Base-by-base conservation (phyloP, 176 grass and related monocot species). In the Rhynchospora tenuis region DNA sequence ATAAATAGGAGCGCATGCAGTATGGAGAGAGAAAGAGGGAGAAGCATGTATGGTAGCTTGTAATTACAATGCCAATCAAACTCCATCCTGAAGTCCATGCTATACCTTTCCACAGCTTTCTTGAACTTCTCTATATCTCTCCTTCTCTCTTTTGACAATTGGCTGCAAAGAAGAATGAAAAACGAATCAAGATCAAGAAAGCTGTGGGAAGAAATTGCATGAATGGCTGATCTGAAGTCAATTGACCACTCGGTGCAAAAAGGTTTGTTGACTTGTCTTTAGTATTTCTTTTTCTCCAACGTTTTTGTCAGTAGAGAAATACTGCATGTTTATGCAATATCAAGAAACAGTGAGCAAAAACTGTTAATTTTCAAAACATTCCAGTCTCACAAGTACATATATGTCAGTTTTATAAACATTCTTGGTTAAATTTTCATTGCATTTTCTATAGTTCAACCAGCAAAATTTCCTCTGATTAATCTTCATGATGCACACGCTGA, bases 21-120 rank as follows among this genome's bases (percentile, higher is more conserved):
- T 26, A 57, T 26, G n/a, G 29, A 67, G 19, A 13, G 51, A 56
- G 77, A 67, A 82, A 52, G 80, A 87, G 86, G 83, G 85, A n/a
- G 56, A 58, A 38, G 5, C 33, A 38, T 38, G 33, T 38, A 38
- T 38, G 33, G 33, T 38, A 38, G 0, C 33, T 38, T 38, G 33
- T 38, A 38, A 38, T 38, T 38, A 38, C 33, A 38, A 38, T 38
- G 33, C 33, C 33, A 38, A 38, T 38, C 5, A 38, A 38, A 38
- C 33, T 38, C 5, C 6, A 6, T 74, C 46, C 51, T 52, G 12
- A 74, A 74, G 71, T 74, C 95, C 95, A 91, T 94, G 95, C 42
- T 90, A 97, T 97, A 56, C 89, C 89, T 88, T 98, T 98, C 95
- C 95, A 98, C 95, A 95, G 95, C 95, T 98, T 98, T 98, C 95